Evolutionary conservation across 2,329 filamentous ascomycete species (phyloP), one percentile per base, ranked within the genome.

Genomic region (Curvularia hawaiiensis): DNA sequence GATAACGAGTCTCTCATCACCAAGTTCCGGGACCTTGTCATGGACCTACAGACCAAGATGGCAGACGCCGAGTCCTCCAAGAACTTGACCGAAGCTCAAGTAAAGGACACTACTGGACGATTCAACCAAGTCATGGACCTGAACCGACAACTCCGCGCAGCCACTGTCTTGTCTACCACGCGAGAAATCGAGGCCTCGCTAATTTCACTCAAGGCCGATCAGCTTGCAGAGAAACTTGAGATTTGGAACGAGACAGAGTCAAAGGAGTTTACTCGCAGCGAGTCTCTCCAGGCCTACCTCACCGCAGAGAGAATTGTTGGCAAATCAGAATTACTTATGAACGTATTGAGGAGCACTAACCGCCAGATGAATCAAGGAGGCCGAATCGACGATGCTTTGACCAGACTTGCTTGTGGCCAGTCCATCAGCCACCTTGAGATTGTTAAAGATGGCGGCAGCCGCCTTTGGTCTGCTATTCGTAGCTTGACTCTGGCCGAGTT

Each of bases 81-180:
- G 69, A 91, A 93, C 44, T 90, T 98, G 65, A 96, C 92, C 0
- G 95, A 98, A 75, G 89, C 89, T 16, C 93, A 98, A 75, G 92
- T 94, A 0, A 92, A 93, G 73, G 92, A 98, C 75, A 85, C 98
- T 54, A 93, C 89, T 63, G 90, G 86, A 68, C 90, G 92, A 61
- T 96, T 94, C 44, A 87, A 92, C 61, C 92, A 94, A 52, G 96
- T 99, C 89, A 90, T 97, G 86, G 94, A 99, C 70, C 84, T 99
- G 45, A 98, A 98, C 76, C 86, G 94, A 84, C 96, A 96, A 78
- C 84, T 99, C 43, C 94, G 97, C 71, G 85, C 90, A 54, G 96
- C 92, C 12, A 92, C 92, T 11, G 86, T 92, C 40, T 97, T 97
- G 80, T 90, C 94, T 3, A 94, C 97, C 75, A 88, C 91, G 70